phyloP scores from a whole-genome alignment of 176 grass and related monocot species.

The Eleusine indica region DNA sequence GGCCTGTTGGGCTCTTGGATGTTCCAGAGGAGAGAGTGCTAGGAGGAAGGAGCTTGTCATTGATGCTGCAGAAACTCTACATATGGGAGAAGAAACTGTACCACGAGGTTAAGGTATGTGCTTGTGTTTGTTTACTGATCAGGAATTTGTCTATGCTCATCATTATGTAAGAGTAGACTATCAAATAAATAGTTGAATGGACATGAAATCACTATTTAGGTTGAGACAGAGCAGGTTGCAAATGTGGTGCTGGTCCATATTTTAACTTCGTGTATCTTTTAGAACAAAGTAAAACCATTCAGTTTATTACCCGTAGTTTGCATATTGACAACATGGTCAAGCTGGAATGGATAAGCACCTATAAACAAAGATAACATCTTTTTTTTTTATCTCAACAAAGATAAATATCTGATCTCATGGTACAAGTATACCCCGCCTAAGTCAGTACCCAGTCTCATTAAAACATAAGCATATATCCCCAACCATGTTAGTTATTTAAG shows the following conservation, averaged over 20 bases:
- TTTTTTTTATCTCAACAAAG: no score
- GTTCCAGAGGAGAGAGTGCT: slow-evolving; percentile 52
- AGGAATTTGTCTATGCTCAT: neutral
- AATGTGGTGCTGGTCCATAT: neutral
- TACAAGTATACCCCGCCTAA: neutral
- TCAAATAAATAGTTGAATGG: neutral
- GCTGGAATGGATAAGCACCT: no score
- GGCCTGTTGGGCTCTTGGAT: slow-evolving; percentile 39
- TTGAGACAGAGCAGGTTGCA: slow-evolving; percentile 5
- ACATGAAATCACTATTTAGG: slow-evolving; percentile 2
- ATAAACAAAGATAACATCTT: no score
- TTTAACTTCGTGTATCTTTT: neutral
- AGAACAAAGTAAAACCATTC: neutral
- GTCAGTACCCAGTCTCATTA: neutral
- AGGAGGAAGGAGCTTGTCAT: neutral
- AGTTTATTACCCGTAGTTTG: no score
- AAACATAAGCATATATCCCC: neutral
- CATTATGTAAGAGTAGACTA: neutral
- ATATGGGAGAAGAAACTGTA: no score
- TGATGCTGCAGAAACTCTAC: no score
- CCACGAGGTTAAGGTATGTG: no score
- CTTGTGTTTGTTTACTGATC: neutral
- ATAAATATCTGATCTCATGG: neutral
- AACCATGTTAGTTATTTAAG: slow-evolving; percentile 18
- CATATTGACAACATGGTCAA: no score